Evolutionary conservation across 805 yeast genomes (phyloP).

Genomic region (Saturnispora saitoi): DNA sequence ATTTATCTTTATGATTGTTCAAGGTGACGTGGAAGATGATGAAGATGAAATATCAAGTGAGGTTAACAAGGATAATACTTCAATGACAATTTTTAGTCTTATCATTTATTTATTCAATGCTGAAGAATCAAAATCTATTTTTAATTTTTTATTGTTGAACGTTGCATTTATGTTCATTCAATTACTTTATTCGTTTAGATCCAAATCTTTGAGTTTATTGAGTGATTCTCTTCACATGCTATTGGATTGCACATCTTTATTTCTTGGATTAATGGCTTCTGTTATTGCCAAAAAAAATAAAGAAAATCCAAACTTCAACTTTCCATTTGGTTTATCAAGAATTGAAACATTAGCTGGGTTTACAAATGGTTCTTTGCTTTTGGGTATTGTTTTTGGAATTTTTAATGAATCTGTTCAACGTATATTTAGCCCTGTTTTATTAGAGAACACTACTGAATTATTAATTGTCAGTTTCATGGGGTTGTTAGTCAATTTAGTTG

Average conservation of each 20-base stretch:
- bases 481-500: constrained; percentile 78
- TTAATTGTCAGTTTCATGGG: constrained; percentile 81
- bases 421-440: constrained; percentile 62
- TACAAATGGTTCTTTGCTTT: constrained; percentile 79
- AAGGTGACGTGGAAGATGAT: not conserved
- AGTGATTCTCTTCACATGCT: constrained; percentile 97
- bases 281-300: constrained; percentile 26
- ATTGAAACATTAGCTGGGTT: constrained; percentile 92
- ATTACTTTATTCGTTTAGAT: constrained; percentile 80
- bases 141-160: constrained; percentile 76
- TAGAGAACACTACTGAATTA: constrained; percentile 76
- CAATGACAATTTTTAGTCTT: constrained; percentile 17
- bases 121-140: constrained; percentile 78
- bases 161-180: constrained; percentile 93
- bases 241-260: constrained; percentile 82
- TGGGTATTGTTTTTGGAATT: constrained; percentile 87
- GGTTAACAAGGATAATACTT: not conserved
- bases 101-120: constrained; percentile 34
- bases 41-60: not conserved
- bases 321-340: constrained; percentile 78
- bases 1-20: constrained; percentile 10
- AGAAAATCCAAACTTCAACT: constrained; percentile 31
- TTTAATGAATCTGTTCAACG: constrained; percentile 81
- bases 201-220: constrained; percentile 82
- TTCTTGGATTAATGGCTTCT: constrained; percentile 87